Conservation (phyloP, 73 alveolate species). For the Tetrahymena thermophila region DNA sequence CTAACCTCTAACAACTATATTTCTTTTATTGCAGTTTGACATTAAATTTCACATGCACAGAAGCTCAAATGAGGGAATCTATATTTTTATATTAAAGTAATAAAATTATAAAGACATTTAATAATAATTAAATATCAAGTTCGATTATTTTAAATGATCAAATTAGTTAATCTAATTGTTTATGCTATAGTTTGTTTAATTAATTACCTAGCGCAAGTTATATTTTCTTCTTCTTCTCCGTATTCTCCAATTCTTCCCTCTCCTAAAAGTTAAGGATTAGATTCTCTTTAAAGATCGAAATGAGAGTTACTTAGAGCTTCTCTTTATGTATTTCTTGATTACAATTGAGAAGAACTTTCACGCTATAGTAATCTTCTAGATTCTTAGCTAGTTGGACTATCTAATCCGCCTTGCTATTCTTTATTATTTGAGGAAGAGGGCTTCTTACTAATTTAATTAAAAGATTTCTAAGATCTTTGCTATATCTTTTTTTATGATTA, state of each 20-base stretch:
- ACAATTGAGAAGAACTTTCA: neutral
- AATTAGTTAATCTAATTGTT: neutral
- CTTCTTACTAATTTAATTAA: neutral
- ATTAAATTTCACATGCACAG: constrained; percentile 79
- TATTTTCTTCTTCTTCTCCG: constrained; percentile 82
- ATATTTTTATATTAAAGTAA: neutral
- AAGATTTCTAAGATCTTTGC: neutral
- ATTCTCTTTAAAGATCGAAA: neutral
- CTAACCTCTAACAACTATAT: constrained; percentile 58
- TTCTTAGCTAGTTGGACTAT: neutral
- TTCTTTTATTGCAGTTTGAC: constrained; percentile 61
- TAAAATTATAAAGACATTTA: neutral
- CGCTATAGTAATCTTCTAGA: neutral
- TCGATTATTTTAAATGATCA: neutral
- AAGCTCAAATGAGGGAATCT: constrained; percentile 81
- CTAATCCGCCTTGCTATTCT: neutral
- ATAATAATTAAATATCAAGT: neutral
- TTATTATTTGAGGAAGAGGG: neutral
- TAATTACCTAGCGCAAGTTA: constrained; percentile 65
- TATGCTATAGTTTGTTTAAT: no score
- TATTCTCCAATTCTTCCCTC: constrained; percentile 55
- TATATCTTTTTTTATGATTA: neutral
- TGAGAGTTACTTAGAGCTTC: neutral
- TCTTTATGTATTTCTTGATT: constrained; percentile 39
- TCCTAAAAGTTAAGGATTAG: constrained; percentile 13